These are phyloP conservation scores for Fusarium stilboides DNA, from an alignment of 2,329 filamentous ascomycete species.

Conservation along the genomic window DNA sequence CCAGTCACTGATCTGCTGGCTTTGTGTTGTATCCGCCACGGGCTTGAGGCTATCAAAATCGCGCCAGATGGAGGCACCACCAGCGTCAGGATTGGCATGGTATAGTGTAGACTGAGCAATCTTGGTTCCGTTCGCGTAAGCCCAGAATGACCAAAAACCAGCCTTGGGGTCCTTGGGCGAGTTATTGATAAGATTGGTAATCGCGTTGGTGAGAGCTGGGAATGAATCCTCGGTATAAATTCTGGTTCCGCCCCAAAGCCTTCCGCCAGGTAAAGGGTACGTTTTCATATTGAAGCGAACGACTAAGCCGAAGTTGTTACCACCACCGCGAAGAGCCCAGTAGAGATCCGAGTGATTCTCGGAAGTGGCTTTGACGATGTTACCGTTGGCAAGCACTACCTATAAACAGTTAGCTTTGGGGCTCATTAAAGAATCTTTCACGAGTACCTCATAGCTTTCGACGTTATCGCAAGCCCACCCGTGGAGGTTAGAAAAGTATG, in stretches of 20 bases:
- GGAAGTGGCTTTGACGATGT: slow-evolving; percentile 16
- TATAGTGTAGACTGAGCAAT: slow-evolving; percentile 51
- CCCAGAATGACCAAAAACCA: slow-evolving; percentile 18
- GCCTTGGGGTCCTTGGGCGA: slow-evolving; percentile 27
- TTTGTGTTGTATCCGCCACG: slow-evolving; percentile 13
- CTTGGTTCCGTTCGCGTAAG: not conserved
- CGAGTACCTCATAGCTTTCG: slow-evolving; percentile 47
- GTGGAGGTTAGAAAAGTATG: slow-evolving; percentile 58
- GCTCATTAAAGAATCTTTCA: accelerated
- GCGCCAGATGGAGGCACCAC: slow-evolving; percentile 54
- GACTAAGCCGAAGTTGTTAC: slow-evolving; percentile 45
- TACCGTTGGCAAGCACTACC: slow-evolving; percentile 32
- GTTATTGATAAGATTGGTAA: slow-evolving; percentile 46
- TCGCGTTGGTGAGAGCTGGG: slow-evolving; percentile 51
- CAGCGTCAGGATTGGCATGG: slow-evolving; percentile 54
- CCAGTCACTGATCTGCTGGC: not conserved
- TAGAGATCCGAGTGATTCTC: slow-evolving; percentile 58
- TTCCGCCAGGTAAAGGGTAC: slow-evolving; percentile 3
- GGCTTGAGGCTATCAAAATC: slow-evolving; percentile 54
- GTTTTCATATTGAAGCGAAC: slow-evolving; percentile 35
- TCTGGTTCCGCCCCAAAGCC: slow-evolving; percentile 47
- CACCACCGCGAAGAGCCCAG: slow-evolving; percentile 60
- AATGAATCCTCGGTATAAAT: slow-evolving; percentile 52
- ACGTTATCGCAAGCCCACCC: slow-evolving; percentile 61
- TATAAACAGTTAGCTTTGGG: not conserved